phyloP scores from a whole-genome alignment of 768 basidiomycete genomes.

The Mycena haematopus region DNA sequence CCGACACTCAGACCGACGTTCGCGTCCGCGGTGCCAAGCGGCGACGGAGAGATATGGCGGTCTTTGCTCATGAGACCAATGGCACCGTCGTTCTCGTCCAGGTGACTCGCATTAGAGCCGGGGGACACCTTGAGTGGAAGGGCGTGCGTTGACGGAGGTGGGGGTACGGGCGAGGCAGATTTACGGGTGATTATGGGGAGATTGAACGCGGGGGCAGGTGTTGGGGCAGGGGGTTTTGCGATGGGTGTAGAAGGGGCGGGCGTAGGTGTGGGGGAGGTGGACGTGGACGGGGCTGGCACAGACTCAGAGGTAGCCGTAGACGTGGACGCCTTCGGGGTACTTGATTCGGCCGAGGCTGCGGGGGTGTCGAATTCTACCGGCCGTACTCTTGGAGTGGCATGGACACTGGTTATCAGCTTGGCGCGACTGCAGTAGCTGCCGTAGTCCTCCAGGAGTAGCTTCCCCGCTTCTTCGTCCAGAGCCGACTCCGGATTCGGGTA shows the following conservation, averaged over 20 bases:
- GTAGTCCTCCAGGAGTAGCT: conserved; percentile 89
- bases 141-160: conserved; percentile 36
- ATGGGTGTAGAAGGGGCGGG: conserved; percentile 39
- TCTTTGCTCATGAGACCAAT: conserved; percentile 49
- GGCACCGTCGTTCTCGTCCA: conserved; percentile 43
- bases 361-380: conserved; percentile 75
- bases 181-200: conserved; percentile 53
- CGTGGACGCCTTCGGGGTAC: conserved; percentile 25
- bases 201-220: conserved; percentile 38
- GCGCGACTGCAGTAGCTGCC: conserved; percentile 87
- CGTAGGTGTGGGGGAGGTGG: conserved; percentile 34
- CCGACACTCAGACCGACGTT: conserved; percentile 56
- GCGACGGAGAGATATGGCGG: conserved; percentile 71
- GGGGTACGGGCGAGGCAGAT: conserved; percentile 50
- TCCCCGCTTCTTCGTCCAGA: conserved; percentile 94
- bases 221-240: conserved; percentile 37
- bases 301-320: conserved; percentile 30
- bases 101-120: conserved; percentile 31
- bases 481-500: conserved; percentile 98
- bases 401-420: conserved; percentile 87
- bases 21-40: conserved; percentile 73
- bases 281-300: conserved; percentile 35
- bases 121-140: conserved; percentile 49
- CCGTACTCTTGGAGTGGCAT: conserved; percentile 80
- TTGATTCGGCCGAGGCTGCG: conserved; percentile 33